These are phyloP conservation scores for Yamadazyma atmosphaerica DNA, from an alignment of 1,139 yeast genomes.

Conservation along the genomic window DNA sequence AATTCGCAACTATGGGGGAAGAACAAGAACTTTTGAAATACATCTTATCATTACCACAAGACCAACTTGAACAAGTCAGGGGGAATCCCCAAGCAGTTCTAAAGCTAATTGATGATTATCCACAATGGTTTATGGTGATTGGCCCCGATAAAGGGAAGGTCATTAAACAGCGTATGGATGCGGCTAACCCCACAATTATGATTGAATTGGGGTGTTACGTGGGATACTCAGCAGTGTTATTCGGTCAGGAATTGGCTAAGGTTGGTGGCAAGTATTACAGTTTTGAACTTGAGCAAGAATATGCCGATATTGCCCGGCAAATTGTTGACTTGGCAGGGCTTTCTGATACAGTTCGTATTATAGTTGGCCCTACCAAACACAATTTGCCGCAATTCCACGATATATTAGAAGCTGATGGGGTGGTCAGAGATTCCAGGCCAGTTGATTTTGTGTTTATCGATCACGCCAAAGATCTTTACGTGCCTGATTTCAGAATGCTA, in stretches of 20 bases:
- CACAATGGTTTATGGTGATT: slow-evolving; percentile 26
- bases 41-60: slow-evolving; percentile 6
- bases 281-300: slow-evolving; percentile 36
- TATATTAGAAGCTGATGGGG: slow-evolving; percentile 3
- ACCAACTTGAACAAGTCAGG: slow-evolving; percentile 3
- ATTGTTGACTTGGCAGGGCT: slow-evolving; percentile 41
- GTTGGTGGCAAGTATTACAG: slow-evolving; percentile 33
- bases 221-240: slow-evolving; percentile 46
- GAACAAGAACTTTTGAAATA: slow-evolving; percentile 9
- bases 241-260: slow-evolving; percentile 26
- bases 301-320: slow-evolving; percentile 32
- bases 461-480: slow-evolving; percentile 39
- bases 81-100: slow-evolving; percentile 28
- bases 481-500: slow-evolving; percentile 43
- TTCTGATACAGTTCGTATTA: slow-evolving; percentile 28
- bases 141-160: slow-evolving; percentile 35
- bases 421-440: slow-evolving; percentile 7
- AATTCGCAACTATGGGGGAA: slow-evolving; percentile 8
- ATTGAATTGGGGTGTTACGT: slow-evolving; percentile 44
- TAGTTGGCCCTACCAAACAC: slow-evolving; percentile 37
- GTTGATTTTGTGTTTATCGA: slow-evolving; percentile 44
- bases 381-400: slow-evolving; percentile 24
- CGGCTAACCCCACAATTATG: slow-evolving; percentile 5
- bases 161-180: slow-evolving; percentile 25
- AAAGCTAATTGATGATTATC: slow-evolving; percentile 29